Conservation (phyloP, 306 rosid genomes). For the Coriaria nepalensis region DNA sequence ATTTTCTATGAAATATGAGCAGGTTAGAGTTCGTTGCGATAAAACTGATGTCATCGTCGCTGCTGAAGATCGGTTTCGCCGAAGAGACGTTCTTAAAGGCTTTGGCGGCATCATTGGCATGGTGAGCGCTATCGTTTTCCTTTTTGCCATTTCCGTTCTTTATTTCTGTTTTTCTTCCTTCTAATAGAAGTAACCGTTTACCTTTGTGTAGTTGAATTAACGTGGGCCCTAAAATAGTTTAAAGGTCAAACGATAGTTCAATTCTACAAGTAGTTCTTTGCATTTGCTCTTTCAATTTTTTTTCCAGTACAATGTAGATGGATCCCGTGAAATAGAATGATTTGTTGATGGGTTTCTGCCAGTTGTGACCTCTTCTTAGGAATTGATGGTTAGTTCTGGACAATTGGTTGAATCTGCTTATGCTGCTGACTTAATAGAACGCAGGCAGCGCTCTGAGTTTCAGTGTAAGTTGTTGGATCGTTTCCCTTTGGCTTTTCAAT, state of each 20-base stretch:
- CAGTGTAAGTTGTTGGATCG: slow-evolving; percentile 38
- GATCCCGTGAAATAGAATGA: slow-evolving; percentile 26
- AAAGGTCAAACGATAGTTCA: no score
- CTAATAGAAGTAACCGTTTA: not conserved
- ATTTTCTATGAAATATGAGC: not conserved
- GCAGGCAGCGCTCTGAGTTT: slow-evolving; percentile 82
- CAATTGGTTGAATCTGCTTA: slow-evolving; percentile 38
- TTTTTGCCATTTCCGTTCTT: not conserved
- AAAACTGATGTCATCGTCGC: slow-evolving; percentile 24
- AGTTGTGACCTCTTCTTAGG: slow-evolving; percentile 59
- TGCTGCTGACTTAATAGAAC: slow-evolving; percentile 89
- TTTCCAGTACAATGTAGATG: not conserved
- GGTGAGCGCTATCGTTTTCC: slow-evolving; percentile 37
- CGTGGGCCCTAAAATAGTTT: no score
- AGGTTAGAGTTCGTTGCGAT: slow-evolving; percentile 48
- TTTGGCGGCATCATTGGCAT: slow-evolving; percentile 46
- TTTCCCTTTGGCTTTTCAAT: slow-evolving; percentile 4
- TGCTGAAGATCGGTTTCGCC: slow-evolving; percentile 26
- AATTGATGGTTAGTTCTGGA: slow-evolving; percentile 43
- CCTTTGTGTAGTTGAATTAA: no score
- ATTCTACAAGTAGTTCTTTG: no score
- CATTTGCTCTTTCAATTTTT: no score
- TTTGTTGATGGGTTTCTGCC: slow-evolving; percentile 64
- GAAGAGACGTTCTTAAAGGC: slow-evolving; percentile 50
- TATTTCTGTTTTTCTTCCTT: not conserved